Conservation (phyloP, 352 stramenopile genomes). For the Thalassiosira delicatula region DNA sequence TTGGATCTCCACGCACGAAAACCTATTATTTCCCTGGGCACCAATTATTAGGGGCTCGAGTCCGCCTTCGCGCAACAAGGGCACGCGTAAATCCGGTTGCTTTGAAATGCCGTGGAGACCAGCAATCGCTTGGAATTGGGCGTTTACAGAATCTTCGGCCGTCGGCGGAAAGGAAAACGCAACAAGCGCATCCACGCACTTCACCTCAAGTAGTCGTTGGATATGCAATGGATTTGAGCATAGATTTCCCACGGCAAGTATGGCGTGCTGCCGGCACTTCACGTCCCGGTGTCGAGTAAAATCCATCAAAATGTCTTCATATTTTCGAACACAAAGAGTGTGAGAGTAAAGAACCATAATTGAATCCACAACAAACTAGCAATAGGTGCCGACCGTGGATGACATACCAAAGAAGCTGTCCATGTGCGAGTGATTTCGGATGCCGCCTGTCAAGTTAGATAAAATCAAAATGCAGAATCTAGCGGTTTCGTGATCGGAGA, state of each 20-base stretch:
- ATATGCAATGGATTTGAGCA: constrained; percentile 91
- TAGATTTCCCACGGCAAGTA: constrained; percentile 94
- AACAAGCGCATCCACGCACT: constrained; percentile 92
- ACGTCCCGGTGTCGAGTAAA: constrained; percentile 94
- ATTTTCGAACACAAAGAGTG: constrained; percentile 5
- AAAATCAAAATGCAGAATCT: constrained; percentile 94
- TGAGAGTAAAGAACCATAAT: constrained; percentile 18
- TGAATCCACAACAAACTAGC: too few relatives aligned
- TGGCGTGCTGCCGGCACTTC: constrained; percentile 94
- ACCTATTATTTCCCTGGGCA: constrained; percentile 65
- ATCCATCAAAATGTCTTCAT: constrained; percentile 86
- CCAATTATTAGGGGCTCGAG: constrained; percentile 94
- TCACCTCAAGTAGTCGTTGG: constrained; percentile 87
- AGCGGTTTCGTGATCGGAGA: constrained; percentile 93
- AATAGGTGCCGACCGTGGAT: too few relatives aligned
- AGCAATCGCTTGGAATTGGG: constrained; percentile 96
- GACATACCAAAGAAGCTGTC: constrained; percentile 60
- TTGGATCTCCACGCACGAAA: constrained; percentile 85
- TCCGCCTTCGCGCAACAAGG: constrained; percentile 90
- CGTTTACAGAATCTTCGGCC: constrained; percentile 87
- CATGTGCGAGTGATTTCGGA: constrained; percentile 47
- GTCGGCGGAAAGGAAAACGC: constrained; percentile 90
- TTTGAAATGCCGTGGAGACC: constrained; percentile 91
- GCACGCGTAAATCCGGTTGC: constrained; percentile 87
- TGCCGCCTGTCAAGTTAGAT: constrained; percentile 87